phyloP scores from a whole-genome alignment of 164 flowering plant genomes.

The Piper betle region DNA sequence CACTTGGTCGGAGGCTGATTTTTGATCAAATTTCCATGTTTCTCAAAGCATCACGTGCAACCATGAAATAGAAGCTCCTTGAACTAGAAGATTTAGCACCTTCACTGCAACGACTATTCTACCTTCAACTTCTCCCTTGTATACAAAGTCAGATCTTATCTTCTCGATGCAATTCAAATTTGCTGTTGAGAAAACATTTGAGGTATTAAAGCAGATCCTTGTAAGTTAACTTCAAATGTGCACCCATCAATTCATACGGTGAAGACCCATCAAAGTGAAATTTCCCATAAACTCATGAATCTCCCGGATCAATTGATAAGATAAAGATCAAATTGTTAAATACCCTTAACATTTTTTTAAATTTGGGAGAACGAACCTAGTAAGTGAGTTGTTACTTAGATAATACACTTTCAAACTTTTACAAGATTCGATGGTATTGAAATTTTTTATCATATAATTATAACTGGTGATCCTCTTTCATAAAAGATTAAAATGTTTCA shows the following conservation, averaged over 20 bases:
- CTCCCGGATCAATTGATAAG: slow-evolving; percentile 19
- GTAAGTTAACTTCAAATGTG: background rate
- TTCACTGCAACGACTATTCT: slow-evolving; percentile 20
- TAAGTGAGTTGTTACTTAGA: slow-evolving; percentile 14
- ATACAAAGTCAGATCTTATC: background rate
- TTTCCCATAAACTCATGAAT: slow-evolving; percentile 15
- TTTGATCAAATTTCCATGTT: slow-evolving; percentile 19
- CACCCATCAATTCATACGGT: background rate
- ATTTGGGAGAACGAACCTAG: slow-evolving; percentile 18
- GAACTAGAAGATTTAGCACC: slow-evolving; percentile 24
- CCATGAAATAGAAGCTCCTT: slow-evolving; percentile 18
- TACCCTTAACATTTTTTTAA: slow-evolving; percentile 6
- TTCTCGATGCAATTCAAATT: background rate
- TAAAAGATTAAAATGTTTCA: slow-evolving; percentile 13
- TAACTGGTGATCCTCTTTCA: slow-evolving; percentile 12
- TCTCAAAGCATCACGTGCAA: slow-evolving; percentile 22
- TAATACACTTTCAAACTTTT: slow-evolving; percentile 7
- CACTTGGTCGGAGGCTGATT: no score
- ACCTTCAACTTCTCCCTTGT: background rate
- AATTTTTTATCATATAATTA: slow-evolving; percentile 20
- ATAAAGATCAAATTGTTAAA: slow-evolving; percentile 17
- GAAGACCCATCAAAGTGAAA: slow-evolving; percentile 1
- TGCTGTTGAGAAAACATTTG: background rate
- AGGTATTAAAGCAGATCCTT: background rate
- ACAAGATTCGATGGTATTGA: slow-evolving; percentile 13